Base-by-base conservation (phyloP, 1,139 yeast genomes). In the Scheffersomyces illinoinensis region DNA sequence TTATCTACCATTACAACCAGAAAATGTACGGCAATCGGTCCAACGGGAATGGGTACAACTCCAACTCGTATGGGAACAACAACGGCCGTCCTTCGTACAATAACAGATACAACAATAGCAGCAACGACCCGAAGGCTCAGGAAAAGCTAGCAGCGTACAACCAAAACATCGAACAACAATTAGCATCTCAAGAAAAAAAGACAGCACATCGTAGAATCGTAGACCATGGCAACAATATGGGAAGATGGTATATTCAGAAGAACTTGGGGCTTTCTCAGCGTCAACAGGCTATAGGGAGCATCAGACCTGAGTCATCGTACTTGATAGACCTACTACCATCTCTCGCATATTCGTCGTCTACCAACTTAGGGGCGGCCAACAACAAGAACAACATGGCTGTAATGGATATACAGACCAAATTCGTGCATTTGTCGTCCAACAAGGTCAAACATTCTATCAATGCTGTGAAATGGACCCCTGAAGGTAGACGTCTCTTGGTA, bases 401-500 rank as follows among this genome's bases (percentile, higher is more conserved):
- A 4, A 76, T 86, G 64, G 91, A 91, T 68, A 74, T 87, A 7
- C 88, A 91, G 57, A 85, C 92, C 33, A 93, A 93, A 68, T 93
- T 93, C 71, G 96, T 93, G 1, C 98, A 95, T 76, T 83, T 93
- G 56, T 89, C 97, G 59, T 88, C 96, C 47, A 95, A 93, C 76
- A 95, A 95, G 75, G 93, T 93, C 21, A 89, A 91, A 67, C 97
- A 93, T 75, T 92, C 97, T 0, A 93, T 95, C 56, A 91, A 93
- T 68, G 90, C 96, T 1, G 91, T 93, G 14, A 87, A 86, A 71
- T 95, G 98, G 97, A 95, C 99, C 0, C 98, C 98, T 0, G 98
- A 93, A 66, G 98, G 98, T 0, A 82, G 98, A 64, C 79, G 99
- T 63, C 79, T 96, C 60, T 81, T 95, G 56, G 97, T 96, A 7